Evolutionary conservation across 2,329 filamentous ascomycete genomes (phyloP), one percentile per base, ranked within the genome.

Genomic region (Hypoxylon sp.): DNA sequence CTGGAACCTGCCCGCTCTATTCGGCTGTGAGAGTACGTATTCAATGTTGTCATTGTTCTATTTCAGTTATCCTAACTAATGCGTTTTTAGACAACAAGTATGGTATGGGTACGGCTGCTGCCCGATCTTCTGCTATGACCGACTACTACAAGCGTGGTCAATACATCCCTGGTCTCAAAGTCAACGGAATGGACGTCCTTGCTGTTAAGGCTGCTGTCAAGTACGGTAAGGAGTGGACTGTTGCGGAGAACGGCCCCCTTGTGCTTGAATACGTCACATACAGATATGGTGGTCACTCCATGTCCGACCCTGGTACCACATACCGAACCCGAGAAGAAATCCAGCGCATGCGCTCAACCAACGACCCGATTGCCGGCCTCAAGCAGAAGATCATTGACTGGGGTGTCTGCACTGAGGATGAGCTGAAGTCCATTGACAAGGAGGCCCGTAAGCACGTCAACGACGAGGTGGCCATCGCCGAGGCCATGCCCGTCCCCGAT

Each of bases 111-210:
- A 99, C 96, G 71, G 92, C 96, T 68, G 95, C 96, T 74, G 91
- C 91, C 83, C 94, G 96, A 78, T 94, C 96, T 68, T 95, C 96
- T 67, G 96, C 96, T 76, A 85, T 98, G 80, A 98, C 96, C 82
- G 96, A 99, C 83, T 99, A 99, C 91, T 98, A 99, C 90, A 98
- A 98, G 91, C 95, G 96, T 84, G 96, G 96, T 74, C 96, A 99
- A 86, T 99, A 98, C 87, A 99, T 99, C 75, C 95, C 96, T 64
- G 96, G 96, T 85, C 90, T 99, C 77, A 99, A 99, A 89, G 93
- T 99, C 82, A 99, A 99, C 85, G 96, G 93, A 79, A 99, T 99
- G 96, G 96, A 99, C 80, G 94, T 97, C 76, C 92, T 99, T 70
- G 95, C 96, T 72, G 95, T 98, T 82, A 97, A 97, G 89, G 94